Evolutionary conservation across 2,329 filamentous ascomycete genomes (phyloP), one percentile per base, ranked within the genome.

Genomic region (Huntiella savannae): DNA sequence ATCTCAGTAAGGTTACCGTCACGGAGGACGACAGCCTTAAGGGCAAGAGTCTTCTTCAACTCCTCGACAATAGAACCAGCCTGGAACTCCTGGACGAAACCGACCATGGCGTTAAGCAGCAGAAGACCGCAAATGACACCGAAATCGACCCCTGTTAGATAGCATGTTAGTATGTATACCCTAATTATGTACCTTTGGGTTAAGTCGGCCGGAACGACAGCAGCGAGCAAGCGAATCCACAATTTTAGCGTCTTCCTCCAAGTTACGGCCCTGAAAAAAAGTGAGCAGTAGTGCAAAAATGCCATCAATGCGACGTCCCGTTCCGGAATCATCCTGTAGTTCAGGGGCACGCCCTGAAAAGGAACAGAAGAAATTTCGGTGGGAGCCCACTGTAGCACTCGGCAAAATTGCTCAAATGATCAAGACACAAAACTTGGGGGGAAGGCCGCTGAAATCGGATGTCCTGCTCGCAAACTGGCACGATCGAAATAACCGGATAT

Each of bases 41-140:
- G 74, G 48, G 85, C 85, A 35, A 92, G 74, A 46, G 82, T 88
- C 68, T 91, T 87, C 70, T 92, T 92, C 57, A 93, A 66, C 60
- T 91, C 83, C 42, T 88, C 83, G 64, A 93, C 84, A 53, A 92
- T 91, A 47, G 81, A 87, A 59, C 82, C 85, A 51, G 85, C 85
- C 64, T 92, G 83, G 64, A 73, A 92, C 65, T 93, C 85, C 62
- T 93, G 85, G 50, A 87, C 68, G 64, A 92, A 93, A 65, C 85
- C 84, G 52, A 93, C 85, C 53, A 65, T 67, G 37, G 85, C 85
- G 66, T 93, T 93, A 53, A 93, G 79, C 53, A 92, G 61, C 7
- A 93, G 72, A 43, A 92, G 70, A 58, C 67, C 84, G 62, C 80
- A 85, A 55, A 93, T 93, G 58, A 93, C 84, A 70, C 83, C 85